Conservation (phyloP, 805 yeast genomes). For the Yamadazyma kitorensis region DNA sequence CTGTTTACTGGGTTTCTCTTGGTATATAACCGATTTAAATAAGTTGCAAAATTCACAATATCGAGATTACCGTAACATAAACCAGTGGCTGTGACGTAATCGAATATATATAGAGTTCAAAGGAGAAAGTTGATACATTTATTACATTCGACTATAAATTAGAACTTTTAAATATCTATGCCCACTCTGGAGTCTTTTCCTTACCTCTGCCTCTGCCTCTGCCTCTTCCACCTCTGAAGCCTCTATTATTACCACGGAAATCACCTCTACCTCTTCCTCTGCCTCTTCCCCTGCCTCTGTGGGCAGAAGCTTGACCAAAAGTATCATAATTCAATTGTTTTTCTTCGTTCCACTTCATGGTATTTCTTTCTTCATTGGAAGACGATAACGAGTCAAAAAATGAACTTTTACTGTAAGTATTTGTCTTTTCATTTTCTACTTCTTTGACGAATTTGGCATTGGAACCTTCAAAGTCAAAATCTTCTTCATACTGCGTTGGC, state of each 20-base stretch:
- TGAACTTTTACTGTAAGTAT: constrained; percentile 73
- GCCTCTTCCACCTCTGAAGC: constrained; percentile 19
- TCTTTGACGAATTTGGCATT: constrained; percentile 70
- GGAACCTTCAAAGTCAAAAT: constrained; percentile 71
- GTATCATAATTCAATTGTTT: constrained; percentile 74
- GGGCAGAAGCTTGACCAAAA: constrained; percentile 68
- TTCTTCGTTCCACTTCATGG: constrained; percentile 70
- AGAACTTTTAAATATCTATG: no score
- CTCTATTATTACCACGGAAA: constrained; percentile 18
- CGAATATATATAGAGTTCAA: no score
- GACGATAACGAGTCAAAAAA: constrained; percentile 87
- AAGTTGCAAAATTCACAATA: no score
- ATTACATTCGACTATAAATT: no score
- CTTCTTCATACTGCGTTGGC: constrained; percentile 27
- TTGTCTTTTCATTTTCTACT: constrained; percentile 32
- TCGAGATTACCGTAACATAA: no score
- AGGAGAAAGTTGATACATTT: no score
- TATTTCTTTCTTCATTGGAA: constrained; percentile 48
- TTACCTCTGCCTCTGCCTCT: constrained; percentile 19
- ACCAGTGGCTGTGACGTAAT: no score
- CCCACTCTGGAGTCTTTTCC: constrained; percentile 31
- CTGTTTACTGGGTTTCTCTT: no score
- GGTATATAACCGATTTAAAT: no score
- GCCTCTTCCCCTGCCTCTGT: constrained; percentile 47
- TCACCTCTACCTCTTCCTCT: constrained; percentile 20